Base-by-base conservation (phyloP, 2,329 filamentous ascomycete species). In the Beauveria asiatica region DNA sequence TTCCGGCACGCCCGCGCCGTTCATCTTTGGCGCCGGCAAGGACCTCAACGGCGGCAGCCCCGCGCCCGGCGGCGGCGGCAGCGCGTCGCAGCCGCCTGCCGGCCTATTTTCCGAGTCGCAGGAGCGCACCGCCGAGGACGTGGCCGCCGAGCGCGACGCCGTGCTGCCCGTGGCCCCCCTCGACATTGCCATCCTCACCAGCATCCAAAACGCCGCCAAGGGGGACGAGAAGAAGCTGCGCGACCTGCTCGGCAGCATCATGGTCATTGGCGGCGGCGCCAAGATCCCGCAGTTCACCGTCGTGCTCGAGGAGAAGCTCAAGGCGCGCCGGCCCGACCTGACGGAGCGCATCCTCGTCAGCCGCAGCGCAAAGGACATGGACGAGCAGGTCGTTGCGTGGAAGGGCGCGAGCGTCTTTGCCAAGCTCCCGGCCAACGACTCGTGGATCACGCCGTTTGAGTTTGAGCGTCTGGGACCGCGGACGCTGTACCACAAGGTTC, bases 321-420 rank as follows among this genome's bases (percentile, higher is more conserved):
- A 90, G 67, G 80, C 82, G 63, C 80, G 87, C 54, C 75, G 83
- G 48, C 83, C 83, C 4, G 84, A 87, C 64, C 73, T 87, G 49
- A 73, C 74, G 21, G 85, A 87, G 37, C 78, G 79, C 62, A 84
- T 87, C 63, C 74, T 86, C 25, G 84, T 87, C 57, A 85, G 83
- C 63, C 78, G 81, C 62, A 94, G 80, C 80, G 94, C 94, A 0
- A 81, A 93, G 67, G 94, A 99, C 67, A 88, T 99, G 77, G 94
- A 99, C 74, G 91, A 94, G 62, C 92, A 97, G 74, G 92, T 97
- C n/a, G 89, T 97, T 57, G 87, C 88, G 9, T 99, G 94, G 94
- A 99, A 99, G 80, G 94, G 94, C 4, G 94, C 90, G 0, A 96
- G 92, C 70, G 92, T 99, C 17, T 99, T 97, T 78, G 92, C 91